A percentile compares a stretch with the other conserved stretches of the same genome.
Evolutionary conservation across 2,329 filamentous ascomycete genomes (phyloP).

Genomic region (Gyromitra esculenta): DNA sequence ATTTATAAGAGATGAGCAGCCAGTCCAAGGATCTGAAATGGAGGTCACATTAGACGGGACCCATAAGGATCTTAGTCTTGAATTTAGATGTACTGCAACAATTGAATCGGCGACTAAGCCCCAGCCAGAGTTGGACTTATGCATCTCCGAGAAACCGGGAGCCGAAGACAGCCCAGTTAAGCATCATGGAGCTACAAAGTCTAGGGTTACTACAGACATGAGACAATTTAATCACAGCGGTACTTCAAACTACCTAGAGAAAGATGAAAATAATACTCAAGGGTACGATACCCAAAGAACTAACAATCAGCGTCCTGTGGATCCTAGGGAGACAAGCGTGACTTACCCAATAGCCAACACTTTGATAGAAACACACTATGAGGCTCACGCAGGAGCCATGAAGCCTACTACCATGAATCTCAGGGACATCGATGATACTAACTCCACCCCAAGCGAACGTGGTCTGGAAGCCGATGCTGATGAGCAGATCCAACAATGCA

Average conservation of each 20-base stretch:
- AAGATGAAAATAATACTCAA: neutral
- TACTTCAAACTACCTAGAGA: neutral
- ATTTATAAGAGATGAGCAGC: neutral
- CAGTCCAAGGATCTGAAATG: too few relatives aligned
- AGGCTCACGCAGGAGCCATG: constrained; percentile 2
- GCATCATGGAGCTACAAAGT: neutral
- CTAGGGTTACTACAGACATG: neutral
- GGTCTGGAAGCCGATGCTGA: neutral
- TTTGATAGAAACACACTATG: constrained; percentile 16
- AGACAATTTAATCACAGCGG: neutral
- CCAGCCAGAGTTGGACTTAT: neutral
- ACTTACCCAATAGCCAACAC: neutral
- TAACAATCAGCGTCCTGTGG: too few relatives aligned
- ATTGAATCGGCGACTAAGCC: neutral
- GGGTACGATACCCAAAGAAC: too few relatives aligned
- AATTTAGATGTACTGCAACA: neutral
- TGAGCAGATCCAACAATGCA: constrained; percentile 2
- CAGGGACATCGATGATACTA: neutral
- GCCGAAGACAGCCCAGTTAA: neutral
- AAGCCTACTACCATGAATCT: constrained; percentile 8
- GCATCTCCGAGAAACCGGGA: too few relatives aligned
- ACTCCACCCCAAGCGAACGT: neutral
- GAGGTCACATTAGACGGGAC: neutral
- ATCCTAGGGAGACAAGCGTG: neutral
- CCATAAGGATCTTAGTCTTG: neutral